These are phyloP conservation scores for Claviceps digitariae DNA, from an alignment of 2,329 filamentous ascomycete species.

Conservation along the genomic window DNA sequence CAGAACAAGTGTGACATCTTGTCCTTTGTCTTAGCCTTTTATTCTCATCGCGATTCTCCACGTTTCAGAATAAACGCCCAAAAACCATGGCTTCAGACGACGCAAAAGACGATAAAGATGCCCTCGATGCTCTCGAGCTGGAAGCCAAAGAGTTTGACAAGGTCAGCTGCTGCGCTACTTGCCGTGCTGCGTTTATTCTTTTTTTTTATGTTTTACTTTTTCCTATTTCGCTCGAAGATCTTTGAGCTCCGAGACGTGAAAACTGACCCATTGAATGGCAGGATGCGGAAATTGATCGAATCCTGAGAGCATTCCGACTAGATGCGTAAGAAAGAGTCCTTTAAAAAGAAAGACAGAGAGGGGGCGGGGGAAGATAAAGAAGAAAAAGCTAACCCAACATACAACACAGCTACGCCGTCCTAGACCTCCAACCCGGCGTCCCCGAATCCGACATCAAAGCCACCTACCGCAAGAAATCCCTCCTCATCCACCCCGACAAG, in stretches of 20 bases:
- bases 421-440: constrained; percentile 90
- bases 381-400: background rate
- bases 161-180: constrained; percentile 34
- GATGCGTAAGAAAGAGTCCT: constrained; percentile 30
- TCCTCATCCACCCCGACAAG: constrained; percentile 97
- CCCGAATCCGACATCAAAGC: constrained; percentile 93
- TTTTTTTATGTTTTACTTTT: background rate
- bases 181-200: background rate
- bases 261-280: constrained; percentile 20
- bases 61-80: background rate
- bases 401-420: constrained; percentile 64
- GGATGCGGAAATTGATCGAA: constrained; percentile 93
- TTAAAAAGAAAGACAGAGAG: background rate
- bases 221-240: too few species aligned
- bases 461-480: constrained; percentile 91
- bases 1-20: background rate
- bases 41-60: too few species aligned
- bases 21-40: background rate
- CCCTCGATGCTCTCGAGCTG: constrained; percentile 66
- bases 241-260: background rate
- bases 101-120: constrained; percentile 51
- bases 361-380: background rate
- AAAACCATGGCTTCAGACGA: constrained; percentile 23
- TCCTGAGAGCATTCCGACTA: constrained; percentile 74
- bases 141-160: constrained; percentile 89